A percentile compares a stretch with the other conserved stretches of the same genome.
Evolutionary conservation across 768 basidiomycete species (phyloP).

Genomic region (Dendrothele bispora): DNA sequence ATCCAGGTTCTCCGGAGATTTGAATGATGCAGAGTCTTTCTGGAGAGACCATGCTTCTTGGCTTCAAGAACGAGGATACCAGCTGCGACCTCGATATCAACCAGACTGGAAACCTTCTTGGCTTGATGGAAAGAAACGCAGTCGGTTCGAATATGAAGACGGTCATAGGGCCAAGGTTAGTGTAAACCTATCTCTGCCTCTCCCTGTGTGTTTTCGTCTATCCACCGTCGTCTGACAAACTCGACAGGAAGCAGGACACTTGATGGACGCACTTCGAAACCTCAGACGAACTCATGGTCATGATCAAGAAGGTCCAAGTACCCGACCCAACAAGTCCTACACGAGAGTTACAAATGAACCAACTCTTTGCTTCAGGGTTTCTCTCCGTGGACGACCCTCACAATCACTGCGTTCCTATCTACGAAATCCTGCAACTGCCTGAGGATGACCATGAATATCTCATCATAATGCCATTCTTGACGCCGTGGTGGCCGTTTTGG

Average conservation of each 20-base stretch:
- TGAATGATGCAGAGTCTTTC: conserved; percentile 8
- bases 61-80: conserved; percentile 19
- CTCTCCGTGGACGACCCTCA: background rate
- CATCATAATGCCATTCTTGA: too few species aligned
- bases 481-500: conserved; percentile 11
- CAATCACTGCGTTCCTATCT: too few species aligned
- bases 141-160: background rate
- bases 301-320: conserved; percentile 5
- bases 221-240: background rate
- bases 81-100: conserved; percentile 18
- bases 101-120: conserved; percentile 20
- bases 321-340: background rate
- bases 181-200: background rate
- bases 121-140: background rate
- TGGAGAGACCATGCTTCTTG: conserved; percentile 11
- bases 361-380: background rate
- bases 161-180: background rate
- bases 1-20: too few species aligned
- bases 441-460: conserved; percentile 8
- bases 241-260: background rate
- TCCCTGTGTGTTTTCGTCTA: background rate
- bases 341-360: conserved; percentile 11
- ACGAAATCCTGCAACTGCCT: too few species aligned
- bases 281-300: background rate
- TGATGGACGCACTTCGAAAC: conserved; percentile 8